Percentiles rank a stretch among this genome's conserved stretches.
phyloP scores from a whole-genome alignment of 192 early-diverging fungal genomes.

The Backusella sp. region DNA sequence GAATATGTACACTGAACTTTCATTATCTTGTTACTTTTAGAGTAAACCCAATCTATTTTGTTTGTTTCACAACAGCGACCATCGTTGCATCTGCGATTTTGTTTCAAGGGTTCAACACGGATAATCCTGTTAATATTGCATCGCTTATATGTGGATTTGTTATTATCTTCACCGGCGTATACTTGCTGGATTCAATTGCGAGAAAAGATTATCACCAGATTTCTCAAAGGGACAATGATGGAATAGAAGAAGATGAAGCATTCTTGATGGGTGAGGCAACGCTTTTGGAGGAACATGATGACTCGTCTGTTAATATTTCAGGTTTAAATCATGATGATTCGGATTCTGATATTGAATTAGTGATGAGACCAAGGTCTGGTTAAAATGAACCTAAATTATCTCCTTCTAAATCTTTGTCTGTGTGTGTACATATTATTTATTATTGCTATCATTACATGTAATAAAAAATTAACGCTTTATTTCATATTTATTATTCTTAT shows the following conservation, averaged over 20 bases:
- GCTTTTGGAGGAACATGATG: conserved; percentile 45
- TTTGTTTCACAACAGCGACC: conserved; percentile 93
- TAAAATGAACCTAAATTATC: not conserved
- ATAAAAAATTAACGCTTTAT: not conserved
- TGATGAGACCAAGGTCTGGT: not conserved
- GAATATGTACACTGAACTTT: not conserved
- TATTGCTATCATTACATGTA: not conserved
- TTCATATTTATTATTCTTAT: no score
- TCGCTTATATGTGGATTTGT: conserved; percentile 87
- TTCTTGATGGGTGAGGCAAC: conserved; percentile 48
- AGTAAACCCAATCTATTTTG: conserved; percentile 90
- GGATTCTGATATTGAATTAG: conserved; percentile 28
- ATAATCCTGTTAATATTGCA: conserved; percentile 70
- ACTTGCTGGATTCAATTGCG: conserved; percentile 66
- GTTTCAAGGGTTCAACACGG: conserved; percentile 85
- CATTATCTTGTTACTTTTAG: conserved; percentile 23
- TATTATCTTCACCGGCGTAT: conserved; percentile 93
- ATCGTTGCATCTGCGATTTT: conserved; percentile 89
- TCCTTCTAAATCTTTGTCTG: not conserved
- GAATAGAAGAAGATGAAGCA: conserved; percentile 28
- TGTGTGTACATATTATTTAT: conserved; percentile 1
- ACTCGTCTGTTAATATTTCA: conserved; percentile 30
- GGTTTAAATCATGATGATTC: conserved; percentile 36
- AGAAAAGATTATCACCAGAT: conserved; percentile 10
- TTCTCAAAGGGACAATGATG: conserved; percentile 27